Evolutionary conservation across 208 protist genomes (phyloP).

Genomic region (Zelonia costaricensis): DNA sequence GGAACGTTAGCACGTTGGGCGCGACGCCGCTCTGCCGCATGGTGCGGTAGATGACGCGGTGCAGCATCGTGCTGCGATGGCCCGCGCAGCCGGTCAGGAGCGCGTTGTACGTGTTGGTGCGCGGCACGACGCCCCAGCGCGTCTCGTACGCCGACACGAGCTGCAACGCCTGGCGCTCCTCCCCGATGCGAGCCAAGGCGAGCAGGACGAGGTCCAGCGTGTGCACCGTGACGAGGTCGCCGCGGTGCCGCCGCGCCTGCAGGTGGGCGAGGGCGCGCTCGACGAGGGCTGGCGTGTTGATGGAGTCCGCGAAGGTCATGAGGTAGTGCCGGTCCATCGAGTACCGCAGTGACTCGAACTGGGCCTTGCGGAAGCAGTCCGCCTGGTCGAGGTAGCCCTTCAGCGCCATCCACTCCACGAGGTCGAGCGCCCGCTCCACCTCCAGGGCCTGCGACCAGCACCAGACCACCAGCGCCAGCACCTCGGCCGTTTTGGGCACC

Average conservation of each 20-base stretch:
- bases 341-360: conserved; percentile 68
- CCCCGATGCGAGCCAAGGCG: conserved; percentile 51
- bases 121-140: conserved; percentile 59
- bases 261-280: conserved; percentile 66
- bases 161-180: conserved; percentile 71
- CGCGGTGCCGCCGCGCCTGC: conserved; percentile 26
- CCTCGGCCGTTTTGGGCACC: conserved; percentile 71
- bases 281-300: conserved; percentile 35
- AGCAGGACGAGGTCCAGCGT: conserved; percentile 79
- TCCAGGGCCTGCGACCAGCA: conserved; percentile 65
- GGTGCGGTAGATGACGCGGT: conserved; percentile 56
- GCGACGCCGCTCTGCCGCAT: conserved; percentile 63
- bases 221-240: conserved; percentile 65
- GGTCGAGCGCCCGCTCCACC: conserved; percentile 76
- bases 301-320: conserved; percentile 55
- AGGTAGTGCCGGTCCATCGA: conserved; percentile 86
- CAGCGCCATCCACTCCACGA: conserved; percentile 76
- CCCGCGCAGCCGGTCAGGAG: conserved; percentile 57
- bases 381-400: conserved; percentile 78
- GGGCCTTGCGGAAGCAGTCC: conserved; percentile 64
- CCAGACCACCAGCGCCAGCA: conserved; percentile 77
- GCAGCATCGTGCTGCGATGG: conserved; percentile 54
- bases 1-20: conserved; percentile 76
- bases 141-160: conserved; percentile 60
- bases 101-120: conserved; percentile 75